A percentile compares a stretch with the other conserved stretches of the same genome.
Conservation (phyloP, 371 early-diverging fungal species). For the Chytridium lagenaria region DNA sequence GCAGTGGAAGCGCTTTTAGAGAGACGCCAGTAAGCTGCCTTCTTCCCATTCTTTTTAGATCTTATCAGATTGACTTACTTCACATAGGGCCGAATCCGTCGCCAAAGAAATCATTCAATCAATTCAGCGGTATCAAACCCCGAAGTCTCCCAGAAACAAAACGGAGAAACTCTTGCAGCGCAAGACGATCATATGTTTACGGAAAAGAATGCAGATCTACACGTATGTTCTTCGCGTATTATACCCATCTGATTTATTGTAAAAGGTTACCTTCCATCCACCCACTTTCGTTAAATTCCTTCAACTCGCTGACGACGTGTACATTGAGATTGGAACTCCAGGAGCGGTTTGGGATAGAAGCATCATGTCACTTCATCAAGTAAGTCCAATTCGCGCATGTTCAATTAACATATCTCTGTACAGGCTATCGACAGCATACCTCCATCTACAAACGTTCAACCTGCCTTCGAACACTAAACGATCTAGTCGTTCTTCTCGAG, state of each 20-base stretch:
- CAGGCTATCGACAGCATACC: slow-evolving; percentile 19
- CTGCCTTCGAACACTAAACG: slow-evolving; percentile 32
- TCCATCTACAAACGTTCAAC: slow-evolving; percentile 26
- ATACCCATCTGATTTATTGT: slow-evolving; percentile 11
- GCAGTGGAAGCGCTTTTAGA: slow-evolving; percentile 40
- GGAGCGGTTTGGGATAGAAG: slow-evolving; percentile 29
- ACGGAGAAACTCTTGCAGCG: slow-evolving; percentile 14
- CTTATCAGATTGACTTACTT: neutral
- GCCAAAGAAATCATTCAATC: slow-evolving; percentile 41
- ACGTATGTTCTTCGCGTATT: slow-evolving; percentile 26
- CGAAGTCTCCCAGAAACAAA: slow-evolving; percentile 19
- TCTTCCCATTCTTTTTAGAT: too few relatives aligned
- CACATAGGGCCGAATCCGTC: slow-evolving; percentile 39
- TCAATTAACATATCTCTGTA: neutral
- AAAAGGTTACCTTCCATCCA: slow-evolving; percentile 20
- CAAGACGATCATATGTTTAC: slow-evolving; percentile 35
- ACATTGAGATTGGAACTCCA: neutral
- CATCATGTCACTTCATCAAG: slow-evolving; percentile 23
- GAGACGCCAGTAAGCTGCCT: slow-evolving; percentile 38
- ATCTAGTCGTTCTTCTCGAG: slow-evolving; percentile 20
- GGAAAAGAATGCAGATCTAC: slow-evolving; percentile 26
- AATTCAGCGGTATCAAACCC: slow-evolving; percentile 2
- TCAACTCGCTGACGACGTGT: slow-evolving; percentile 9
- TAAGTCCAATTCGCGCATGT: neutral
- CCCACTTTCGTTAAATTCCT: slow-evolving; percentile 19